Conservation (phyloP, 768 basidiomycete genomes). For the Lactarius hatsudake region DNA sequence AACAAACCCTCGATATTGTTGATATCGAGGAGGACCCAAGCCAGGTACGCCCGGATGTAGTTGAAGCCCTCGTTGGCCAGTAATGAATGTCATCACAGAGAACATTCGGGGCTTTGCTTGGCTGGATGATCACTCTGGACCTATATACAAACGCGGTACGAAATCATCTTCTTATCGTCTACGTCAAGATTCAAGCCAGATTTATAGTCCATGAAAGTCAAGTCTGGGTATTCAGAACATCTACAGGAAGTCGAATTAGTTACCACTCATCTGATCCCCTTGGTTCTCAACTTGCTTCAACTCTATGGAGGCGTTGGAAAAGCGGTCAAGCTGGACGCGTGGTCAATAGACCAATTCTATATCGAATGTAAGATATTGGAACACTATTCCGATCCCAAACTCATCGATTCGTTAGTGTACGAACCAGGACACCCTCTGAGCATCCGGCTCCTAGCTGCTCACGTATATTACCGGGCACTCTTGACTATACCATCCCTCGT, state of each 20-base stretch:
- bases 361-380: conserved; percentile 54
- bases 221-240: conserved; percentile 83
- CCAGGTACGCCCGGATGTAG: conserved; percentile 11
- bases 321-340: conserved; percentile 77
- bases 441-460: conserved; percentile 70
- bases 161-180: conserved; percentile 15
- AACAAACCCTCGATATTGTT: conserved; percentile 42
- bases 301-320: conserved; percentile 64
- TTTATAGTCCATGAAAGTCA: conserved; percentile 79
- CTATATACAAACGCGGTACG: conserved; percentile 80
- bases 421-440: conserved; percentile 51
- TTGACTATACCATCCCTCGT: conserved; percentile 82
- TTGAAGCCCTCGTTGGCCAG: background rate
- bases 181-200: conserved; percentile 7
- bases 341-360: conserved; percentile 82
- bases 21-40: conserved; percentile 40
- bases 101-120: conserved; percentile 68
- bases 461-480: conserved; percentile 86
- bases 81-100: conserved; percentile 33
- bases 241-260: conserved; percentile 71
- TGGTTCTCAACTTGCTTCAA: conserved; percentile 60
- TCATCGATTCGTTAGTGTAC: conserved; percentile 48
- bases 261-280: conserved; percentile 62
- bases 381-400: background rate
- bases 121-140: conserved; percentile 89